Base-by-base conservation (phyloP, 257 asterid genomes). In the Knoxia roxburghii region DNA sequence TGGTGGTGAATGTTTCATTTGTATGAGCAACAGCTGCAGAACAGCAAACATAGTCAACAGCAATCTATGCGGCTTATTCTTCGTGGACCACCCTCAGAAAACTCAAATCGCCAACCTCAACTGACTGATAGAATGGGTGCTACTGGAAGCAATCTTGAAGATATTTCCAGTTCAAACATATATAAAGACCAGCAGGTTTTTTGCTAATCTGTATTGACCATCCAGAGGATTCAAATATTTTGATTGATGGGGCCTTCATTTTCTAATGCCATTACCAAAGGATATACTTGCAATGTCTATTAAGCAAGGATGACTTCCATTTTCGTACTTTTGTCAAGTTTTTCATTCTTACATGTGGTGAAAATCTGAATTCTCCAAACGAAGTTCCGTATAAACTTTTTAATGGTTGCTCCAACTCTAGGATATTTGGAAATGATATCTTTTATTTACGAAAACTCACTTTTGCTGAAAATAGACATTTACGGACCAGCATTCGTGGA, bases 151-250 rank as follows among this genome's bases (percentile, higher is more conserved):
- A 60, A 13, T 32, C 45, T 68, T 12, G 32, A 39, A 26, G 69
- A 63, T 8, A 76, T n/a, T 29, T 49, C 49, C 68, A 27, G 58
- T 48, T 73, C 64, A 48, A 69, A 60, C 67, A 60, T 69, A 66
- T 65, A 60, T 69, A 35, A 64, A 65, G 73, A 61, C 35, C 57
- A 61, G 69, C 71, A 77, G 78, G 81, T 77, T 72, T 77, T 72
- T 46, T 61, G 46, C 52, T 37, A 43, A 57, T 48, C n/a, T 53
- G 41, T 26, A 21, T 62, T 15, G 35, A 54, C 56, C 30, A 29
- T 41, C 48, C 40, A 37, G 46, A 21, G 39, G 43, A 7, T 27
- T 21, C 13, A 57, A 58, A 33, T 11, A 12, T 21, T 59, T 20
- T 59, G 41, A 64, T 39, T 58, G 11, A 24, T 35, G 15, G 45